These are phyloP conservation scores for Knoxdaviesia proteae DNA, from an alignment of 2,329 filamentous ascomycete genomes.

Conservation along the genomic window DNA sequence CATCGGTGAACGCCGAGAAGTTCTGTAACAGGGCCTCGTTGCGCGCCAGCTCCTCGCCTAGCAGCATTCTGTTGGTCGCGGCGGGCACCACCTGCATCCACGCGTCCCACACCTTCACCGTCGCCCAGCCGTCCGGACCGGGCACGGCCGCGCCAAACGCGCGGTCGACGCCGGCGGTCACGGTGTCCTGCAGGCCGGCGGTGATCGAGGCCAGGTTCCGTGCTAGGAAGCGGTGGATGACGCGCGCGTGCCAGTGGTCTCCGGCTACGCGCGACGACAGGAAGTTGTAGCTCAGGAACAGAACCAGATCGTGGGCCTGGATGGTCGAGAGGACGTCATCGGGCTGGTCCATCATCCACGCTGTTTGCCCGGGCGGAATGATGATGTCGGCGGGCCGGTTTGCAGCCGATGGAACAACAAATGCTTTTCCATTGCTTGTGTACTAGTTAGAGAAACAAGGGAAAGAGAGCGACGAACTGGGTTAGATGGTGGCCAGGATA, in stretches of 20 bases:
- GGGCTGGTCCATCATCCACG: conserved; percentile 26
- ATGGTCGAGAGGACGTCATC: conserved; percentile 19
- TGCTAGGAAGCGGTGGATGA: conserved; percentile 22
- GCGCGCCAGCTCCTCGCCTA: conserved; percentile 17
- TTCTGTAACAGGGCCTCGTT: conserved; percentile 23
- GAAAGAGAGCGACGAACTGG: background rate
- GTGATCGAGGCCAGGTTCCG: conserved; percentile 18
- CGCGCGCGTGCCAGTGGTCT: conserved; percentile 17
- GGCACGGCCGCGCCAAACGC: conserved; percentile 13
- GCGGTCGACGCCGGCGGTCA: conserved; percentile 14
- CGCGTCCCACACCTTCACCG: conserved; percentile 22
- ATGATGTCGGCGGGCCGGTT: conserved; percentile 21
- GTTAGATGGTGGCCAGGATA: background rate
- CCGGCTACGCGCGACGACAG: conserved; percentile 14
- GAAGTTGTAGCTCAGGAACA: conserved; percentile 21
- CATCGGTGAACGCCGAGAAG: conserved; percentile 27
- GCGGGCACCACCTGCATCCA: conserved; percentile 20
- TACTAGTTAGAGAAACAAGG: conserved; percentile 12
- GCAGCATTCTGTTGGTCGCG: conserved; percentile 21
- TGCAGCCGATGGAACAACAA: conserved; percentile 19
- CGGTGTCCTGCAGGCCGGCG: conserved; percentile 19
- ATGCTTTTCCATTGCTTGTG: conserved; percentile 18
- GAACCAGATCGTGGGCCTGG: conserved; percentile 17
- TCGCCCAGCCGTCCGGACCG: conserved; percentile 12
- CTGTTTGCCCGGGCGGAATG: conserved; percentile 19